Conservation (phyloP, 371 early-diverging fungal genomes). For the Mucor indicus region DNA sequence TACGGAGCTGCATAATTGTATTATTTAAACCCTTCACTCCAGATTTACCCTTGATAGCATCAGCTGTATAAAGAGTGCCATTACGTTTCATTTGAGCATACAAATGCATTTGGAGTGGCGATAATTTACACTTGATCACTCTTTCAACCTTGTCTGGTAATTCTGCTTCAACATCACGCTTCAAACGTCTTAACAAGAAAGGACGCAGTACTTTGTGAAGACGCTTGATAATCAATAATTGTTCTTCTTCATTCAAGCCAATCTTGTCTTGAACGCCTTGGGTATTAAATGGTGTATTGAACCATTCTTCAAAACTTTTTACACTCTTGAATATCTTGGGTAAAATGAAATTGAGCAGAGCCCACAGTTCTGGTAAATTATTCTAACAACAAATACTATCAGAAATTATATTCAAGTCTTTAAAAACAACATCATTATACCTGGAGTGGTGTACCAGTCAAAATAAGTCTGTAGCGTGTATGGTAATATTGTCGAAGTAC, state of each 20-base stretch:
- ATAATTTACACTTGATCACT: constrained; percentile 92
- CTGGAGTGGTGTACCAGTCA: constrained; percentile 99
- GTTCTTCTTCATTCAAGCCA: constrained; percentile 96
- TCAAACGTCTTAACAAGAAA: constrained; percentile 95
- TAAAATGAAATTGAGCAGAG: constrained; percentile 96
- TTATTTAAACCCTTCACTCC: constrained; percentile 88
- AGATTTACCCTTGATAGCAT: constrained; percentile 42
- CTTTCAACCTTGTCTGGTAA: constrained; percentile 99
- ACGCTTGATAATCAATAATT: constrained; percentile 93
- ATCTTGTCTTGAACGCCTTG: constrained; percentile 84
- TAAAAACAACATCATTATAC: constrained; percentile 32
- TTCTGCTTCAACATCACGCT: constrained; percentile 98
- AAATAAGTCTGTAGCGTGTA: constrained; percentile 90
- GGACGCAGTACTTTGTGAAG: constrained; percentile 96
- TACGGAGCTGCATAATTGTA: constrained; percentile 98
- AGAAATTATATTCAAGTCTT: no score
- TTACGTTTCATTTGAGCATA: constrained; percentile 76
- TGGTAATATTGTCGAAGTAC: constrained; percentile 83
- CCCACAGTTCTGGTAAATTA: constrained; percentile 99
- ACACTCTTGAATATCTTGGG: constrained; percentile 96
- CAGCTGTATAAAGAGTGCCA: constrained; percentile 65
- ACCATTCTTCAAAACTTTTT: constrained; percentile 97
- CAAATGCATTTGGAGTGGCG: constrained; percentile 79
- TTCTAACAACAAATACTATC: constrained; percentile 63
- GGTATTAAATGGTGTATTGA: constrained; percentile 92